A percentile compares a stretch with the other conserved stretches of the same genome.
Evolutionary conservation across 1,139 yeast species (phyloP).

Genomic region (Zygosaccharomyces sapae): DNA sequence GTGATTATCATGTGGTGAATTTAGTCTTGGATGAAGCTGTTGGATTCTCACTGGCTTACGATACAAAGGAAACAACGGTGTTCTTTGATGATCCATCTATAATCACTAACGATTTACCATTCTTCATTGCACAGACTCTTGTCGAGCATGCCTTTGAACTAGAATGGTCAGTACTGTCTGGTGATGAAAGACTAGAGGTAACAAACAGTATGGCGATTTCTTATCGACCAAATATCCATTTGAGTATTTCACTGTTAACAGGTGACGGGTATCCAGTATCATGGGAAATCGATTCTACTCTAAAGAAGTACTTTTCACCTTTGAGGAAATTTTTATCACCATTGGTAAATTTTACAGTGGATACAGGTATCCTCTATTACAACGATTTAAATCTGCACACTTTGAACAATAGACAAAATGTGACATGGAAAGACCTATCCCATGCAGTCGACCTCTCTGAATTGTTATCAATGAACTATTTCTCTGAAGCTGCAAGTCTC

Average conservation of each 20-base stretch:
- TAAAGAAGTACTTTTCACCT: conserved; percentile 44
- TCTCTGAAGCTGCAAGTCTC: conserved; percentile 26
- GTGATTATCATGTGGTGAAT: conserved; percentile 29
- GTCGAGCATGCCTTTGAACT: conserved; percentile 50
- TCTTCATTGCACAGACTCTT: conserved; percentile 53
- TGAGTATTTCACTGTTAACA: conserved; percentile 58
- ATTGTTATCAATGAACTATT: conserved; percentile 33
- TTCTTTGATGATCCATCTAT: conserved; percentile 47
- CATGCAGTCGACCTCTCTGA: conserved; percentile 40
- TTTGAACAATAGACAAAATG: conserved; percentile 41
- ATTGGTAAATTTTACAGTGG: conserved; percentile 67
- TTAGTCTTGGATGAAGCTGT: conserved; percentile 28
- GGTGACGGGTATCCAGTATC: conserved; percentile 53
- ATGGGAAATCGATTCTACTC: conserved; percentile 53
- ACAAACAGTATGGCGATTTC: conserved; percentile 42
- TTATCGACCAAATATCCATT: conserved; percentile 60
- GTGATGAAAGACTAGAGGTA: conserved; percentile 4
- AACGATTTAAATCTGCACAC: conserved; percentile 40
- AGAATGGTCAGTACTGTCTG: conserved; percentile 40
- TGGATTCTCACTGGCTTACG: conserved; percentile 30
- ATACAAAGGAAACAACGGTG: conserved; percentile 44
- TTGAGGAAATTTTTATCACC: conserved; percentile 45
- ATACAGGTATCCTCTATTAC: conserved; percentile 74
- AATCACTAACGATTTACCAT: conserved; percentile 58
- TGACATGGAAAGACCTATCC: conserved; percentile 36